Base-by-base conservation (phyloP, 176 grass and related monocot genomes). In the Tillandsia fasciculata region DNA sequence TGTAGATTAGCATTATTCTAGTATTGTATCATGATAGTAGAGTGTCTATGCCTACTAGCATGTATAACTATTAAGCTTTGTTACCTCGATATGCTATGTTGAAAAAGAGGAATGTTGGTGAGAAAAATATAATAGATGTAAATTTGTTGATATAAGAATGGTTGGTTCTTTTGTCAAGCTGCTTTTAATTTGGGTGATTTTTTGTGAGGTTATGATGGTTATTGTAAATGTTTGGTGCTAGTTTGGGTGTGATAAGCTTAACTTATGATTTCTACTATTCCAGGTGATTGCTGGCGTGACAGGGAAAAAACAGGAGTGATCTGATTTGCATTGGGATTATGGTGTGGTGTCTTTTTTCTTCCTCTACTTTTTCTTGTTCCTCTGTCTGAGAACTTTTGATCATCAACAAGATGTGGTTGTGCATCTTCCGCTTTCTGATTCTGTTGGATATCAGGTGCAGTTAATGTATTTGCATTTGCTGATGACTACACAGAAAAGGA, bases 281-380 rank as follows among this genome's bases (percentile, higher is more conserved):
- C 84, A 99, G 94, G 94, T 99, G 42, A 82, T 90, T 57, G 89
- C 94, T 70, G 94, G 94, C 70, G 89, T 93, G 47, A 87, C 77
- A 0, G 84, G 84, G 63, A 93, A 93, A 77, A 81, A 81, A 84
- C 71, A 53, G 50, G 69, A 85, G 49, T 83, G 49, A 69, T 63
- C 23, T 61, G 9, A 71, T 76, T 11, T 71, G 20, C 48, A 3
- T 20, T 54, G 67, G 66, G 26, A 42, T 47, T 22, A 9, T 8
- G 3, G 12, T 72, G 27, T 26, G 49, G 10, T 20, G 7, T 18
- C 9, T 2, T 72, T 61, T 23, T 15, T n/a, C 22, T 66, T 67
- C 28, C 12, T 50, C 63, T 47, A 52, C 63, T 63, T 2, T 52
- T 58, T 57, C 47, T 69, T 64, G 17, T 69, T 48, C 49, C 50